Conservation (phyloP, 176 grass and related monocot species). For the Cenchrus fungigraminus region DNA sequence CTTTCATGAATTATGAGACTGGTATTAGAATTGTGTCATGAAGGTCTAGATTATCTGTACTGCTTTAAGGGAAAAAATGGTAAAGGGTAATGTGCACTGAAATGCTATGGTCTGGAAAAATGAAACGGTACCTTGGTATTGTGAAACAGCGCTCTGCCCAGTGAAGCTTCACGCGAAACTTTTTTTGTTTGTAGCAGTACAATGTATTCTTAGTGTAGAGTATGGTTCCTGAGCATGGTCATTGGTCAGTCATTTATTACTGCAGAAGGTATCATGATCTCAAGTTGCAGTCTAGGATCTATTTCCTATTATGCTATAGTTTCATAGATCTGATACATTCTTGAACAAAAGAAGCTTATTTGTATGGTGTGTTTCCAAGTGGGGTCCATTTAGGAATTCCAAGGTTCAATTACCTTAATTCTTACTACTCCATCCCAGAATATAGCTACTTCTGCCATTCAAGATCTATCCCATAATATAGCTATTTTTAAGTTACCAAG, state of each 20-base stretch:
- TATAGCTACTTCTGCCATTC: no score
- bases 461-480: no score
- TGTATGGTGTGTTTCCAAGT: background rate
- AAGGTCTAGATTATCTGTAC: conserved; percentile 8
- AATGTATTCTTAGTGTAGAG: background rate
- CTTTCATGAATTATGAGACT: background rate
- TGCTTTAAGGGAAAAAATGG: conserved; percentile 2
- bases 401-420: conserved; percentile 2
- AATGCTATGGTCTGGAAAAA: conserved; percentile 1
- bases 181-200: background rate
- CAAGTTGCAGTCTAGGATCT: conserved; percentile 15
- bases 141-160: conserved; percentile 18
- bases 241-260: conserved; percentile 1
- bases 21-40: background rate
- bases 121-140: background rate
- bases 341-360: background rate
- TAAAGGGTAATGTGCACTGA: conserved; percentile 10
- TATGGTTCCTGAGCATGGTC: conserved; percentile 10
- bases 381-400: conserved; percentile 8
- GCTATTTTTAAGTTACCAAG: no score
- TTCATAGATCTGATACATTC: background rate
- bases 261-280: background rate
- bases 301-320: conserved; percentile 5
- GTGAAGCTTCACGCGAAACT: background rate
- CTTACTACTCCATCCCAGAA: background rate